A percentile compares a stretch with the other conserved stretches of the same genome.
Evolutionary conservation across 345 rosid genomes (phyloP).

Genomic region (Dovyalis caffra): DNA sequence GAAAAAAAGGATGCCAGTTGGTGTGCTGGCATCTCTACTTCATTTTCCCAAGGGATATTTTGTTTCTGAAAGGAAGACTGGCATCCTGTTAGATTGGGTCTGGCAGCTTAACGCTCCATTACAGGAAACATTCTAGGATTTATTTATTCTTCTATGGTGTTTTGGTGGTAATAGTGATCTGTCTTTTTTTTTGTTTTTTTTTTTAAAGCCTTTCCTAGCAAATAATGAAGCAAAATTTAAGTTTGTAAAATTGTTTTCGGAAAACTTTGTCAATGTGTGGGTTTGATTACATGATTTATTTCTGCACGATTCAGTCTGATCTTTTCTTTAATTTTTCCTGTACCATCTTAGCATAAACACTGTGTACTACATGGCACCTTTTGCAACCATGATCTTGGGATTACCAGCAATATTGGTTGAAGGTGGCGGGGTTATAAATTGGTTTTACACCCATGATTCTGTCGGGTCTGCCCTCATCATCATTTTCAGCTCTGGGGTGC

Average conservation of each 20-base stretch:
- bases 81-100: background rate
- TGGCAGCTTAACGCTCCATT: background rate
- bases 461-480: conserved; percentile 64
- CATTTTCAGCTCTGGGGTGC: conserved; percentile 82
- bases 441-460: conserved; percentile 64
- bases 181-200: background rate
- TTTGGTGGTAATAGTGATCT: background rate
- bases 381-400: conserved; percentile 91
- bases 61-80: background rate
- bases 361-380: conserved; percentile 99
- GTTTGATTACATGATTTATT: background rate
- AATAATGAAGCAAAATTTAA: background rate
- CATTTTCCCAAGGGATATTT: background rate
- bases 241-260: background rate
- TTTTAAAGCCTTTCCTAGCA: background rate
- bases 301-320: conserved; percentile 11
- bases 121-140: background rate
- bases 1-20: background rate
- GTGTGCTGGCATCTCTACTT: background rate
- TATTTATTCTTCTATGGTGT: background rate
- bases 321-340: background rate
- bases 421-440: conserved; percentile 77
- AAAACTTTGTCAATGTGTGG: background rate
- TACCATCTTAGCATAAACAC: conserved; percentile 72
- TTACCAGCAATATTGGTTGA: conserved; percentile 83